Percentiles rank a stretch among this genome's conserved stretches.
These are phyloP conservation scores for Corymbia calophylla DNA, from an alignment of 441 rosid genomes.

Conservation along the genomic window DNA sequence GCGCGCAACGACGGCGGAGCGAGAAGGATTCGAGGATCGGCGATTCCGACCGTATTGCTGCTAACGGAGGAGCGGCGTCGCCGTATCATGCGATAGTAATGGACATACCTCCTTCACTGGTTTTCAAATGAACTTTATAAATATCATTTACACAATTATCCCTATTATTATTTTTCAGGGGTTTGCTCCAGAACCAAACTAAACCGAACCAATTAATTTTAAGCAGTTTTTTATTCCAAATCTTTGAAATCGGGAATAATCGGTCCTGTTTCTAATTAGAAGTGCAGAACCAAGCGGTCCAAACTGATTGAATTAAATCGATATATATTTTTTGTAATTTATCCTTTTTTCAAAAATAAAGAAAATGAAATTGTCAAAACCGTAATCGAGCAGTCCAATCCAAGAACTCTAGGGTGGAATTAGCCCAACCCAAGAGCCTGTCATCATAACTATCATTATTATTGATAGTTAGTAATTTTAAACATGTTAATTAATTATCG, in stretches of 20 bases:
- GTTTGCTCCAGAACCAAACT: fast-evolving
- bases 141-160: fast-evolving
- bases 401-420: fast-evolving
- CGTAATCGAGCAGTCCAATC: fast-evolving
- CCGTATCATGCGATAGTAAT: background rate
- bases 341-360: no score
- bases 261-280: background rate
- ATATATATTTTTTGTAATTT: no score
- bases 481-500: background rate
- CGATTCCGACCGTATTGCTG: background rate
- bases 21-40: background rate
- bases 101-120: background rate
- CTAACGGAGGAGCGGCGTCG: background rate
- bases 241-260: no score
- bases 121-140: background rate
- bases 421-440: fast-evolving
- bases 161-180: fast-evolving
- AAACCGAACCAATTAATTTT: fast-evolving
- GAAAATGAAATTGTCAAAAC: fast-evolving
- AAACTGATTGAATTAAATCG: fast-evolving
- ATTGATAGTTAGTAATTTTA: background rate
- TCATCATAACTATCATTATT: background rate
- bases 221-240: fast-evolving
- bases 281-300: background rate
- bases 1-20: background rate